Conservation (phyloP, 306 rosid species). For the Amphicarpaea edgeworthii region DNA sequence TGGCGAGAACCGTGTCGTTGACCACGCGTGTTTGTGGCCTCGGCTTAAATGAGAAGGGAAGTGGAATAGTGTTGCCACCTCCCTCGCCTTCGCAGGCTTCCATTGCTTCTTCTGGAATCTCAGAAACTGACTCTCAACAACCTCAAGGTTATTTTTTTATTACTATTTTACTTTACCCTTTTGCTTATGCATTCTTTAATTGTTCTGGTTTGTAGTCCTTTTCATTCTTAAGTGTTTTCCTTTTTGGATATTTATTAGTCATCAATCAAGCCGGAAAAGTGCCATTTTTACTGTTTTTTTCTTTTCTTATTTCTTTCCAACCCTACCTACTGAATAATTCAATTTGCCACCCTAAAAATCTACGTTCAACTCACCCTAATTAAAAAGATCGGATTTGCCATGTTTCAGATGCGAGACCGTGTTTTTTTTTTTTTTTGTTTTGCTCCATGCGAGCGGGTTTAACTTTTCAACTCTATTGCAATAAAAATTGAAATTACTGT, state of each 20-base stretch:
- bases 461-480: neutral
- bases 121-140: constrained; percentile 58
- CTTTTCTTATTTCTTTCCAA: neutral
- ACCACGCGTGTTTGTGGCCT: constrained; percentile 43
- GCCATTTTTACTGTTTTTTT: neutral
- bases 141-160: constrained; percentile 49
- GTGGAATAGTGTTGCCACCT: constrained; percentile 25
- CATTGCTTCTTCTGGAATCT: constrained; percentile 58
- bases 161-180: neutral
- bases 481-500: neutral
- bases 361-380: too few species aligned
- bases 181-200: neutral
- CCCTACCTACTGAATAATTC: neutral
- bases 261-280: constrained; percentile 23
- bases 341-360: too few species aligned
- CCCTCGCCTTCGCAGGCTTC: constrained; percentile 52
- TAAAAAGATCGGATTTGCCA: too few species aligned
- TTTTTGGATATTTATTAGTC: neutral
- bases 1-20: constrained; percentile 48
- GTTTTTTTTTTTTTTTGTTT: too few species aligned
- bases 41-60: constrained; percentile 39
- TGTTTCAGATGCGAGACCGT: too few species aligned
- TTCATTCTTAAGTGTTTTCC: neutral
- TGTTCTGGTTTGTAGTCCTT: neutral
- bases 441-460: too few species aligned